Evolutionary conservation across 495 filamentous ascomycete species (phyloP).

Genomic region (Penicillium canariense): DNA sequence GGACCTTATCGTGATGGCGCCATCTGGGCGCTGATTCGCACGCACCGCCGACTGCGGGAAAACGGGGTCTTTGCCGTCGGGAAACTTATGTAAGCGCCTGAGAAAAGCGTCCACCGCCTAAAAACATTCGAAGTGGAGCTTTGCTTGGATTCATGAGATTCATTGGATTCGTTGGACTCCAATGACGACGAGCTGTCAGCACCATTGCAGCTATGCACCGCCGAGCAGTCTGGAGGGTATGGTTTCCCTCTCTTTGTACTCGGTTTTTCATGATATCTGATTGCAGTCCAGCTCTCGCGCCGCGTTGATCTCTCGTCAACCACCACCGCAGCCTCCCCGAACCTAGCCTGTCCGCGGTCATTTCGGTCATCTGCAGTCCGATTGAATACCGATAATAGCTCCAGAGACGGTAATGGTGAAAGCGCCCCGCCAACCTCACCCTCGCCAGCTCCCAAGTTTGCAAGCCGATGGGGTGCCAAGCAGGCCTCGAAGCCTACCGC

Average conservation of each 20-base stretch:
- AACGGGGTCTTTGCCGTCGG: conserved; percentile 24
- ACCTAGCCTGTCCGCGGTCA: conserved; percentile 22
- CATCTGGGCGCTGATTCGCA: conserved; percentile 35
- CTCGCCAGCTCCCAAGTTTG: conserved; percentile 21
- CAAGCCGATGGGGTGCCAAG: conserved; percentile 25
- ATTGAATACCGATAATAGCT: conserved; percentile 21
- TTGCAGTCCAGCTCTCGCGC: conserved; percentile 19
- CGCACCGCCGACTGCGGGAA: conserved; percentile 36
- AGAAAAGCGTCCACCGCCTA: conserved; percentile 11
- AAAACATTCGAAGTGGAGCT: conserved; percentile 24
- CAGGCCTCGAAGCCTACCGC: conserved; percentile 20
- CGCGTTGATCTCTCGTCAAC: conserved; percentile 31
- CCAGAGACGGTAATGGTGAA: conserved; percentile 14
- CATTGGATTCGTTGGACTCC: neutral
- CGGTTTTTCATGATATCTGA: neutral
- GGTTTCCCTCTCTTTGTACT: neutral
- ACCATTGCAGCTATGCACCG: conserved; percentile 31
- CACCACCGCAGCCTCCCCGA: conserved; percentile 21
- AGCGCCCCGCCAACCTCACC: conserved; percentile 1
- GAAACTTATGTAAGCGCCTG: conserved; percentile 24
- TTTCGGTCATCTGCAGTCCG: conserved; percentile 31
- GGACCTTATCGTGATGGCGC: conserved; percentile 29
- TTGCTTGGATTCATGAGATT: neutral
- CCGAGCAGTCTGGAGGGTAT: conserved; percentile 38
- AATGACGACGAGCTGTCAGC: conserved; percentile 8